These are phyloP conservation scores for Podospora pseudocomata DNA, from an alignment of 495 filamentous ascomycete genomes.

Conservation along the genomic window DNA sequence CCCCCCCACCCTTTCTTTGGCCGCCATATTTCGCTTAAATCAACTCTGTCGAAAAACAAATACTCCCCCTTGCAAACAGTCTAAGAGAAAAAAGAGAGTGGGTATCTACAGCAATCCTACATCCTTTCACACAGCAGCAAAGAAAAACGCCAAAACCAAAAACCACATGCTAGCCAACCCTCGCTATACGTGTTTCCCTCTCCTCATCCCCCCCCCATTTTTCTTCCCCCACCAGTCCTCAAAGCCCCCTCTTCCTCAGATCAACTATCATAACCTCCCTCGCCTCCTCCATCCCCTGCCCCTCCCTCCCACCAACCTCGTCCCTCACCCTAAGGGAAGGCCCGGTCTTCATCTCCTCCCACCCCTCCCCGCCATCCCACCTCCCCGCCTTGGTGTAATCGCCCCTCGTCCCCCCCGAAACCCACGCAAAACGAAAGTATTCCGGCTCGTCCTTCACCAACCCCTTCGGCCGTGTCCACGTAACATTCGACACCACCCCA, in stretches of 20 bases:
- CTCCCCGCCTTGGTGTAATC: slow-evolving; percentile 80
- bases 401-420: slow-evolving; percentile 62
- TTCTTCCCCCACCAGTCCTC: background rate
- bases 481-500: slow-evolving; percentile 27
- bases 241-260: slow-evolving; percentile 4
- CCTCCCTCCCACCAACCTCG: slow-evolving; percentile 3
- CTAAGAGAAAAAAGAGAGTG: background rate
- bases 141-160: background rate
- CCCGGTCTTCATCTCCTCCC: slow-evolving; percentile 55
- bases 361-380: slow-evolving; percentile 67
- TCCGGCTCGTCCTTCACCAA: slow-evolving; percentile 44
- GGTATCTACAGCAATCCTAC: background rate
- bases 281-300: background rate
- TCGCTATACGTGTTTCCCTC: background rate
- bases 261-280: slow-evolving; percentile 5
- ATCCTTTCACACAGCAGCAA: background rate
- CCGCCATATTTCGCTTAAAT: too few relatives aligned
- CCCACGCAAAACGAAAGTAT: slow-evolving; percentile 84
- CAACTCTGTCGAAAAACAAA: too few relatives aligned
- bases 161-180: background rate
- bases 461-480: slow-evolving; percentile 45
- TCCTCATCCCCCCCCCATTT: background rate
- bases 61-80: too few relatives aligned
- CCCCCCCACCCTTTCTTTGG: too few relatives aligned
- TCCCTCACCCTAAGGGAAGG: slow-evolving; percentile 40